Conservation (phyloP, 2,329 filamentous ascomycete genomes). For the Colletotrichum tofieldiae region DNA sequence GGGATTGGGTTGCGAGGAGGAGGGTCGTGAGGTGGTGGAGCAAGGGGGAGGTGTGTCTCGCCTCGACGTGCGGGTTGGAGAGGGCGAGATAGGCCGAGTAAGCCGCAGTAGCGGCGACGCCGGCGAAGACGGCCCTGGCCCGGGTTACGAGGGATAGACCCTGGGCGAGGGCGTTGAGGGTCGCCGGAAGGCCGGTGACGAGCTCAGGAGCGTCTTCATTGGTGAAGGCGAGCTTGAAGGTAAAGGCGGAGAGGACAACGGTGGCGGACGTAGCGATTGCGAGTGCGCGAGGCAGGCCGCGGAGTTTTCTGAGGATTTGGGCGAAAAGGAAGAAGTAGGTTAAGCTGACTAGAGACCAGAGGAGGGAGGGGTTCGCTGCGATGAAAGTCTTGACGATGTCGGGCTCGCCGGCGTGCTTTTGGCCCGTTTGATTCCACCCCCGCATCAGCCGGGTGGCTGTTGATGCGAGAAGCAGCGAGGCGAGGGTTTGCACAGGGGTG, state of each 20-base stretch:
- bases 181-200: slow-evolving; percentile 64
- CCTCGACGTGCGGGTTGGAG: slow-evolving; percentile 26
- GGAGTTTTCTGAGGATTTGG: slow-evolving; percentile 60
- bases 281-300: slow-evolving; percentile 58
- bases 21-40: slow-evolving; percentile 82
- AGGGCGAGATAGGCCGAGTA: slow-evolving; percentile 60
- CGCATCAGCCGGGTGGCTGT: slow-evolving; percentile 76
- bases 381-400: slow-evolving; percentile 86
- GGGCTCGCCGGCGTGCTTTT: slow-evolving; percentile 92
- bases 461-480: slow-evolving; percentile 62
- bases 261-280: slow-evolving; percentile 59
- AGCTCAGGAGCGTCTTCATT: slow-evolving; percentile 90
- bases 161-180: slow-evolving; percentile 58
- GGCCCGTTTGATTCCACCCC: slow-evolving; percentile 96
- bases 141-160: slow-evolving; percentile 63
- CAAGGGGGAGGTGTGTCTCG: slow-evolving; percentile 53
- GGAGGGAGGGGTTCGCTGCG: slow-evolving; percentile 71
- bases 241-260: slow-evolving; percentile 71
- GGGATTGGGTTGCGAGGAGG: slow-evolving; percentile 89
- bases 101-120: slow-evolving; percentile 57
- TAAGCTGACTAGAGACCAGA: slow-evolving; percentile 82
- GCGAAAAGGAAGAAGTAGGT: slow-evolving; percentile 76
- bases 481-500: slow-evolving; percentile 1
- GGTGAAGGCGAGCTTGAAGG: slow-evolving; percentile 94
- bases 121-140: slow-evolving; percentile 66